Evolutionary conservation across 768 basidiomycete genomes (phyloP).

Genomic region (Daedalea quercina): DNA sequence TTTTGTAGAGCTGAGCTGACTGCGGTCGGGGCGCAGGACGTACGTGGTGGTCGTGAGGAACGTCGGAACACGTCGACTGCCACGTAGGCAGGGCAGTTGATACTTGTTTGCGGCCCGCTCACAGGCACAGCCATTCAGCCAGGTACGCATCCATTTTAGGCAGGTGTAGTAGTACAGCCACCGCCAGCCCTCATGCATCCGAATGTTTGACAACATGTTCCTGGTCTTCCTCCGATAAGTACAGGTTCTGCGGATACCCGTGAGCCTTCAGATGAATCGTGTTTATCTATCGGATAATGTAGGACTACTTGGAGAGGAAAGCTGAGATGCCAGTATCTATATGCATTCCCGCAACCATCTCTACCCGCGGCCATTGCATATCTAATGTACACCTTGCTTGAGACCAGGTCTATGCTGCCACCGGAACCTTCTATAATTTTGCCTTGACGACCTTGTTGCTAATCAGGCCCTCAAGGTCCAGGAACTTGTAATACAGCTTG

Average conservation of each 20-base stretch:
- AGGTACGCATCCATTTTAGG: neutral
- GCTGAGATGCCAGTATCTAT: no score
- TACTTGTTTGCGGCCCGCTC: conserved; percentile 10
- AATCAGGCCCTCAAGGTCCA: conserved; percentile 36
- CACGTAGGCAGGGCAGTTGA: conserved; percentile 19
- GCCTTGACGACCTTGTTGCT: conserved; percentile 5
- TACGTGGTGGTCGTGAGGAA: conserved; percentile 23
- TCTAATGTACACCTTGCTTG: no score
- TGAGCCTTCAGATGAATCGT: no score
- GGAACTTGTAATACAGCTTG: conserved; percentile 56
- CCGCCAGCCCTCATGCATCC: no score
- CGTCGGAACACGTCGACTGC: conserved; percentile 13
- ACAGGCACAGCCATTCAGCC: neutral
- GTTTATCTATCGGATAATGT: no score
- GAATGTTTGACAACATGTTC: no score
- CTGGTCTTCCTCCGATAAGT: no score
- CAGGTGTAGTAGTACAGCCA: neutral
- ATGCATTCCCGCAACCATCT: no score
- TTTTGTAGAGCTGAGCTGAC: conserved; percentile 20
- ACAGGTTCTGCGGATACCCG: no score
- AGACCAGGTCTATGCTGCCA: no score
- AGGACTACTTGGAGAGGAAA: no score
- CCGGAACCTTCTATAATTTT: conserved; percentile 1
- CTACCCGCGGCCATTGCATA: no score
- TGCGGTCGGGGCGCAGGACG: conserved; percentile 16